Evolutionary conservation across 2,329 filamentous ascomycete genomes (phyloP), one percentile per base, ranked within the genome.

Genomic region (Scopulariopsis brevicaulis): DNA sequence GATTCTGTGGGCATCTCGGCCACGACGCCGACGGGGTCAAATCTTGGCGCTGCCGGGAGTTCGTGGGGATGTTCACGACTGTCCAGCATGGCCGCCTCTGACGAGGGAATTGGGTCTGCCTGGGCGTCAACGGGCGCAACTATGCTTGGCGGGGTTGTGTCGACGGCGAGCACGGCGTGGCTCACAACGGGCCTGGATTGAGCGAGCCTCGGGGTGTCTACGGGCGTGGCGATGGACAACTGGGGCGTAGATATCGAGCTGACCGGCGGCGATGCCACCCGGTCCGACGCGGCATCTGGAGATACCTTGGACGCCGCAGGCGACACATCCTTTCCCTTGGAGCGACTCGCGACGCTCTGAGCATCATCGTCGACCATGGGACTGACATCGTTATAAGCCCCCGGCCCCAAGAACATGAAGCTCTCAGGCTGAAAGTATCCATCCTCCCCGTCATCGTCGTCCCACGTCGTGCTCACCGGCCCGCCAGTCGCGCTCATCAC

Each of bases 381-480:
- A 52, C 73, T 77, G n/a, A 76, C 67, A 56, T 79, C 77, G 28
- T 64, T 73, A 62, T 76, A 75, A 1, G 68, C 65, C 1, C 74
- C 76, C 0, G 77, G 75, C 0, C 77, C 78, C 18, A 80, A 71
- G 61, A 75, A 80, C 73, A 79, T 79, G 61, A 81, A 78, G 60
- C 70, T 75, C 60, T 79, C 78, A 3, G 77, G 76, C 60, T 79
- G 76, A 60, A 80, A 80, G 59, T 77, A 76, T 1, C 63, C 71
- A 50, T 68, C 63, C 34, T 66, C 62, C 55, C 69, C 61, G 50
- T 70, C 70, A 60, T 73, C 64, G 1, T 68, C 66, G 22, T 68
- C 69, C 58, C 59, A 59, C 11, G 52, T 22, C 22, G 25, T 63
- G 54, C 58, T 57, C 5, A 64, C 59, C 2, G 63, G 62, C 4